Evolutionary conservation across 2,329 filamentous ascomycete species (phyloP), one percentile per base, ranked within the genome.

Genomic region (Pestalotiopsis sp.): DNA sequence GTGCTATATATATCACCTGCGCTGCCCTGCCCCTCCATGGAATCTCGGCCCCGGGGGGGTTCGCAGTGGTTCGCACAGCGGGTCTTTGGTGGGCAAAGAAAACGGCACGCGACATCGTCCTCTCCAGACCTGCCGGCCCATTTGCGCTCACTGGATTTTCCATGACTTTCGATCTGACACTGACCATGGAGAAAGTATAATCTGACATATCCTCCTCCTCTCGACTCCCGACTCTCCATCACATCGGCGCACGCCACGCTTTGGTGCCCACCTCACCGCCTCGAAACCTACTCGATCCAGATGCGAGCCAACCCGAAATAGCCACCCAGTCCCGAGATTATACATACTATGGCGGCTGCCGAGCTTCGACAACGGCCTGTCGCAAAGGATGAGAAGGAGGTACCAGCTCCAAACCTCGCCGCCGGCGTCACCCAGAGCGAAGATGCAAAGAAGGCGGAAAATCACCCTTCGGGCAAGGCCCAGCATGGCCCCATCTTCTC

Each of bases 401-500:
- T 74, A 59, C 63, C 81, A 57, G 74, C 76, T n/a, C 75, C 79
- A 38, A 78, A 79, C 39, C 66, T 77, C 56, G 69, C 65, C 25
- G 71, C 71, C 71, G 71, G 63, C 41, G 38, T 67, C 62, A 58
- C 74, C 39, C 67, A 72, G 20, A 69, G 72, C 49, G 65, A 70
- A 27, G 70, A 69, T 23, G 72, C 76, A 52, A 67, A 70, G n/a
- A 70, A 27, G 17, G 27, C 73, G 67, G 71, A 69, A 23, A 72
- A 70, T 14, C 87, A 90, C 75, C 87, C 88, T 0, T 87, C 87
- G 2, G 88, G 88, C n/a, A 83, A 84, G 67, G 78, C 83, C 66
- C 84, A 86, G 69, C 83, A 90, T 78, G 84, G 87, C 62, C 77
- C 79, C 9, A 73, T 83, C 14, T 81, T 85, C 69, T 86, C 89